Conservation (phyloP, 2,329 filamentous ascomycete genomes). For the Didymellaceae sp. region DNA sequence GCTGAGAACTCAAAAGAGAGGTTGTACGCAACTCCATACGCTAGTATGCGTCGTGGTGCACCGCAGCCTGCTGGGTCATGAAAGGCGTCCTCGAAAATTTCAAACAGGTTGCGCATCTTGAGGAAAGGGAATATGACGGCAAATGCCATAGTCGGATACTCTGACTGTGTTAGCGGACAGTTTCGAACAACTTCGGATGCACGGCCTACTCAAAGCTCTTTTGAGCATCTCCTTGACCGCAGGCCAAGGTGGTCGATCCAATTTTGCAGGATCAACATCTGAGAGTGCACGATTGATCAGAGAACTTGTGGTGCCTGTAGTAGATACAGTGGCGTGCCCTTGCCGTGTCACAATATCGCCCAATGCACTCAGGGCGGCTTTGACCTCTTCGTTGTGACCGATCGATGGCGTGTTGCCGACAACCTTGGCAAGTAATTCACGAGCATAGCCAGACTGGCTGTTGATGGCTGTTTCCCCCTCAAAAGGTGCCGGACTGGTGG, state of each 20-base stretch:
- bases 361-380: slow-evolving; percentile 41
- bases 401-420: slow-evolving; percentile 45
- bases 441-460: slow-evolving; percentile 57
- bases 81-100: slow-evolving; percentile 36
- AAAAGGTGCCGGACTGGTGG: slow-evolving; percentile 45
- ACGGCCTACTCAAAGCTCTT: slow-evolving; percentile 1
- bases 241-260: slow-evolving; percentile 44
- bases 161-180: slow-evolving; percentile 19
- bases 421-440: slow-evolving; percentile 52
- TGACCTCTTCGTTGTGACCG: slow-evolving; percentile 43
- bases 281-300: slow-evolving; percentile 34
- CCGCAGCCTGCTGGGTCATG: slow-evolving; percentile 26
- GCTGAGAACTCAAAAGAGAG: slow-evolving; percentile 37
- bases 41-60: slow-evolving; percentile 34
- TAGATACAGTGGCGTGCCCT: slow-evolving; percentile 24
- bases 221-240: slow-evolving; percentile 27
- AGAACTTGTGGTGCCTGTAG: slow-evolving; percentile 14
- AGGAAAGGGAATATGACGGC: slow-evolving; percentile 43
- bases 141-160: slow-evolving; percentile 42
- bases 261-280: slow-evolving; percentile 33
- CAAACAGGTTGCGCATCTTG: slow-evolving; percentile 34
- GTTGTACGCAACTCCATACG: slow-evolving; percentile 40
- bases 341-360: slow-evolving; percentile 42
- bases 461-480: slow-evolving; percentile 59
- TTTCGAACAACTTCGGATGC: background rate